Evolutionary conservation across 2,329 filamentous ascomycete genomes (phyloP).

Genomic region (Colletotrichum godetiae): DNA sequence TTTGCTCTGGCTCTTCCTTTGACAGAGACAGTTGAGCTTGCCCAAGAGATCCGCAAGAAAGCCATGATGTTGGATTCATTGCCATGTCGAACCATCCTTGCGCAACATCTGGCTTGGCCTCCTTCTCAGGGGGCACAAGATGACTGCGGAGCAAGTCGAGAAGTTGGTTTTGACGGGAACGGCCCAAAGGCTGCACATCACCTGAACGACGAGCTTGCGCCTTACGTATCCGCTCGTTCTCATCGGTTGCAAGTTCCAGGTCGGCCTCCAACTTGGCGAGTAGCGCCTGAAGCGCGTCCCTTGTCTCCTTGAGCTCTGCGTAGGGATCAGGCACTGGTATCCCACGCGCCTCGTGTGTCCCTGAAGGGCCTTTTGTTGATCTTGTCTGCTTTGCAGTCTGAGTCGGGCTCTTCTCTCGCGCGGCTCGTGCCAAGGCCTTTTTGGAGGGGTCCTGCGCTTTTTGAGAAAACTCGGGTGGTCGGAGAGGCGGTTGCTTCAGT

Average conservation of each 20-base stretch:
- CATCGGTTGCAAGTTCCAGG: slow-evolving; percentile 65
- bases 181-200: slow-evolving; percentile 41
- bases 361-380: slow-evolving; percentile 6
- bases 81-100: slow-evolving; percentile 60
- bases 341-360: slow-evolving; percentile 53
- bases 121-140: slow-evolving; percentile 50
- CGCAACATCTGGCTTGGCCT: slow-evolving; percentile 43
- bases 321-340: slow-evolving; percentile 55
- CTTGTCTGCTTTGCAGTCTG: slow-evolving; percentile 4
- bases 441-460: slow-evolving; percentile 29
- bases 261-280: slow-evolving; percentile 68
- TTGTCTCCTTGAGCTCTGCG: slow-evolving; percentile 61
- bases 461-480: slow-evolving; percentile 38
- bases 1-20: slow-evolving; percentile 44
- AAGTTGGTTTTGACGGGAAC: slow-evolving; percentile 50
- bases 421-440: slow-evolving; percentile 29
- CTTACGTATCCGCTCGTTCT: slow-evolving; percentile 65
- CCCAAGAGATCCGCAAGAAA: slow-evolving; percentile 60
- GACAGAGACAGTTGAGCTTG: slow-evolving; percentile 40
- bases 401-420: slow-evolving; percentile 3
- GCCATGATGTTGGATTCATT: slow-evolving; percentile 61
- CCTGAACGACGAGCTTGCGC: slow-evolving; percentile 51
- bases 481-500: slow-evolving; percentile 56
- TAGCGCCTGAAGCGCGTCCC: slow-evolving; percentile 66
- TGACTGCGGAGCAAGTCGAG: slow-evolving; percentile 54